A percentile compares a stretch with the other conserved stretches of the same genome.
phyloP scores from a whole-genome alignment of 1,284 basidiomycete species.

The Ustilago bromivora region DNA sequence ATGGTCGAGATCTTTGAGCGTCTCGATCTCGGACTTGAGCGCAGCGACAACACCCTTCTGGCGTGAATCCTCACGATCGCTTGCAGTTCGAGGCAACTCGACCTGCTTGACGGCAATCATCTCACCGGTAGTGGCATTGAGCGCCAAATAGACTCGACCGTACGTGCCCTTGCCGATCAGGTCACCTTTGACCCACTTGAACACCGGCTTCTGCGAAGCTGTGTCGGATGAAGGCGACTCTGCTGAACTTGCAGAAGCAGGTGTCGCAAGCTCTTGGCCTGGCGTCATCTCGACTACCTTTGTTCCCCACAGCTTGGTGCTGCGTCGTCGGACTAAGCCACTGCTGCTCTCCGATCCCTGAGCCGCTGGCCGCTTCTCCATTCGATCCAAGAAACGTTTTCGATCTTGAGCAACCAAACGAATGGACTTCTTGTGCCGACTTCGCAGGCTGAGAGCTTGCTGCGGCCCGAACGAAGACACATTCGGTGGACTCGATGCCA shows the following conservation, averaged over 20 bases:
- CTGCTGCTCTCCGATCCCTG: constrained; percentile 71
- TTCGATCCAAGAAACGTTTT: constrained; percentile 66
- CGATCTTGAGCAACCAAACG: constrained; percentile 83
- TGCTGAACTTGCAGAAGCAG: constrained; percentile 54
- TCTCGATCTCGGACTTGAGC: constrained; percentile 91
- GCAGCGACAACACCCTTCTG: constrained; percentile 90
- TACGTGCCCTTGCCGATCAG: constrained; percentile 97
- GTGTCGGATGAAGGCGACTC: constrained; percentile 65
- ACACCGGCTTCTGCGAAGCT: constrained; percentile 73
- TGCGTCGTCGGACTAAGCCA: constrained; percentile 79
- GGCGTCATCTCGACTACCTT: constrained; percentile 92
- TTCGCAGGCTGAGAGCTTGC: constrained; percentile 31
- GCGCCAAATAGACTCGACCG: constrained; percentile 92
- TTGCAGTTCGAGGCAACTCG: constrained; percentile 88
- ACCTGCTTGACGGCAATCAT: constrained; percentile 99
- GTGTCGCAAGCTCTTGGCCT: constrained; percentile 70
- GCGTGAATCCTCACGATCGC: constrained; percentile 87
- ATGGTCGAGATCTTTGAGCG: constrained; percentile 93
- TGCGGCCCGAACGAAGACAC: constrained; percentile 10
- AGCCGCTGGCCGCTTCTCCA: constrained; percentile 67
- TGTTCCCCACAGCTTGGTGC: constrained; percentile 96
- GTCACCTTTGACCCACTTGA: constrained; percentile 98
- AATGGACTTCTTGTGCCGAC: constrained; percentile 83
- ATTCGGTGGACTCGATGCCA: constrained; percentile 19
- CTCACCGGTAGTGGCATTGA: constrained; percentile 98